Base-by-base conservation (phyloP, 2,329 filamentous ascomycete species). In the Leptographium galeiforme region DNA sequence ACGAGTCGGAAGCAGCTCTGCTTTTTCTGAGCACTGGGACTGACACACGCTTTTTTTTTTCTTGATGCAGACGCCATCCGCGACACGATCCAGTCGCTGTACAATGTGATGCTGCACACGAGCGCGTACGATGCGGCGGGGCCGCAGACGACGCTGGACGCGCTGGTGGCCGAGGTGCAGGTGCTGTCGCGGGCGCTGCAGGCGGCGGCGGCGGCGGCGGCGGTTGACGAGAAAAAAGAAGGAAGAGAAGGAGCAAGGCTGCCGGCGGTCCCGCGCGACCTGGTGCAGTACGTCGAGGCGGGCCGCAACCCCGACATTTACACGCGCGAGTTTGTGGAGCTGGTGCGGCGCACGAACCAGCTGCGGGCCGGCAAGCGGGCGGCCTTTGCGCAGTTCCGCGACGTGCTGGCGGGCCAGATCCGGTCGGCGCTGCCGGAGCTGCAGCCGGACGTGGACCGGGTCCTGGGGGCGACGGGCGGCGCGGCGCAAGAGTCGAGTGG, bases 301-400 rank as follows among this genome's bases (percentile, higher is more conserved):
- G 82, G 82, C 46, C 80, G 82, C 50, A 86, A 86, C 70, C 82
- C 82, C 2, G 82, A 86, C 67, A 85, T 86, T 60, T 86, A 86
- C 72, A 86, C 82, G 53, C 74, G 82, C 62, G 82, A 86, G 70
- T 85, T 86, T 61, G 81, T 85, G 62, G 82, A 86, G 75, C 72
- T 82, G 51, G 81, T 82, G 30, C 70, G 81, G 53, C 72, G 81
- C 48, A 73, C 76, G 43, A 86, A 86, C 69, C 82, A 85, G 72
- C 69, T 82, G 57, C 75, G 83, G 70, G 73, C 76, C 60, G 82
- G 82, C 53, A 85, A 85, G 71, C 71, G 75, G 66, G 65, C 68
- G 61, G 82, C 81, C 39, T 86, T 85, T 63, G 71, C 64, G 12
- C 61, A 67, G 34, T 84, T 86, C 63, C 70, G 81, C 52, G 80